Evolutionary conservation across 169 alveolate species (phyloP).

Genomic region (Neospora caninum): DNA sequence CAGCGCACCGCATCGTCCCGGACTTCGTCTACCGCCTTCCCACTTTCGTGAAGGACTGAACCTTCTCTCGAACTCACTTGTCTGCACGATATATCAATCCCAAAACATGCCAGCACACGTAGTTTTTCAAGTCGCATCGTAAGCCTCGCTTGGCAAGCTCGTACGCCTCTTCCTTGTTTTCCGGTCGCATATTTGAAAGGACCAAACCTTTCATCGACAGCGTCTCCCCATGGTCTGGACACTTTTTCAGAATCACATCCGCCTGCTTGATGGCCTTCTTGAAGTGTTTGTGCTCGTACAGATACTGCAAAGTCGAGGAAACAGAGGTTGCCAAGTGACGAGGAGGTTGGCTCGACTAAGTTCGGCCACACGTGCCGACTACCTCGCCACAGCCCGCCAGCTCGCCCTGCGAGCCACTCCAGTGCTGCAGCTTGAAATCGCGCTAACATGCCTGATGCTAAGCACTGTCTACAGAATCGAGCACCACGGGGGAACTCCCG

Average conservation of each 20-base stretch:
- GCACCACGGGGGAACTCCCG: too few species aligned
- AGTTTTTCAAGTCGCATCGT: slow-evolving; percentile 62
- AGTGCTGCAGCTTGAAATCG: too few species aligned
- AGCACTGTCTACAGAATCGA: too few species aligned
- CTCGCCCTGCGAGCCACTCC: neutral
- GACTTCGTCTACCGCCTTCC: too few species aligned
- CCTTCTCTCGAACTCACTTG: slow-evolving; percentile 15
- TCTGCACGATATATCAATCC: slow-evolving; percentile 71
- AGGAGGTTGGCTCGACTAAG: neutral
- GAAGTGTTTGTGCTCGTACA: slow-evolving; percentile 73
- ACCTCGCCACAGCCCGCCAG: neutral
- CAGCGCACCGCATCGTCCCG: too few species aligned
- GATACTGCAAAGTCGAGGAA: slow-evolving; percentile 8
- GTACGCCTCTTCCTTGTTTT: slow-evolving; percentile 72
- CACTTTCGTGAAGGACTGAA: too few species aligned
- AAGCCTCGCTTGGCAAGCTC: slow-evolving; percentile 71
- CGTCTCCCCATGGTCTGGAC: slow-evolving; percentile 74
- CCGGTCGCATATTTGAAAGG: slow-evolving; percentile 62
- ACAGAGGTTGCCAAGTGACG: neutral
- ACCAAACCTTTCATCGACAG: slow-evolving; percentile 73
- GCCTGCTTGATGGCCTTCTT: slow-evolving; percentile 72
- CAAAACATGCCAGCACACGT: slow-evolving; percentile 76
- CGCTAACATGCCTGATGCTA: too few species aligned
- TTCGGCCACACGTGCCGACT: neutral
- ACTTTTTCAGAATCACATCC: slow-evolving; percentile 70